Percentiles rank a stretch among this genome's conserved stretches.
phyloP scores from a whole-genome alignment of 2,329 filamentous ascomycete species.

The Aspergillus uvarum region DNA sequence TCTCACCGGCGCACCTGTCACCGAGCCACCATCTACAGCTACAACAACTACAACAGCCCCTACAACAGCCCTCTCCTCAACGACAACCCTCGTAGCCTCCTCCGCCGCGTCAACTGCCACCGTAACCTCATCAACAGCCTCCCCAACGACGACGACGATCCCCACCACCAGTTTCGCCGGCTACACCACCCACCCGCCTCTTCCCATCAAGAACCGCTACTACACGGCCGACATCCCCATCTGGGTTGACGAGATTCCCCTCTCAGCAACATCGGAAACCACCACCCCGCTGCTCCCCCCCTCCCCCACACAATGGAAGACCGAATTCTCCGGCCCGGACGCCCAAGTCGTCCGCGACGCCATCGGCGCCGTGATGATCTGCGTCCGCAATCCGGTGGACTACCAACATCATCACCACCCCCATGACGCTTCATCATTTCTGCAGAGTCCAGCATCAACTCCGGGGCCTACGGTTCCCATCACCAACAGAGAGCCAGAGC shows the following conservation, averaged over 20 bases:
- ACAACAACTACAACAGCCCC: conserved; percentile 39
- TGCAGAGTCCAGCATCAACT: too few species aligned
- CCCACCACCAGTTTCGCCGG: conserved; percentile 41
- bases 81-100: conserved; percentile 24
- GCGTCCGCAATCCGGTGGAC: conserved; percentile 31
- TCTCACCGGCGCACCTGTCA: conserved; percentile 36
- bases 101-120: not conserved
- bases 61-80: conserved; percentile 43
- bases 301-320: conserved; percentile 35
- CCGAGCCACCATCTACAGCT: conserved; percentile 20
- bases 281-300: not conserved
- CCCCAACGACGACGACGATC: conserved; percentile 15
- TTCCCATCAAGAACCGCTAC: conserved; percentile 45
- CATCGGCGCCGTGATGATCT: conserved; percentile 45
- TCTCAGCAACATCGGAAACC: conserved; percentile 1
- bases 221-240: conserved; percentile 46
- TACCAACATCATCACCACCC: too few species aligned
- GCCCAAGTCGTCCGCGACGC: conserved; percentile 47
- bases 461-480: not conserved
- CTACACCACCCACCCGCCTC: conserved; percentile 47
- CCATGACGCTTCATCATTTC: too few species aligned
- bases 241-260: conserved; percentile 47
- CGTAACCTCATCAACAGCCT: conserved; percentile 1
- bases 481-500: not conserved
- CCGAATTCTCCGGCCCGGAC: conserved; percentile 42